Evolutionary conservation across 768 basidiomycete species (phyloP).

Genomic region (Scleroderma citrinum): DNA sequence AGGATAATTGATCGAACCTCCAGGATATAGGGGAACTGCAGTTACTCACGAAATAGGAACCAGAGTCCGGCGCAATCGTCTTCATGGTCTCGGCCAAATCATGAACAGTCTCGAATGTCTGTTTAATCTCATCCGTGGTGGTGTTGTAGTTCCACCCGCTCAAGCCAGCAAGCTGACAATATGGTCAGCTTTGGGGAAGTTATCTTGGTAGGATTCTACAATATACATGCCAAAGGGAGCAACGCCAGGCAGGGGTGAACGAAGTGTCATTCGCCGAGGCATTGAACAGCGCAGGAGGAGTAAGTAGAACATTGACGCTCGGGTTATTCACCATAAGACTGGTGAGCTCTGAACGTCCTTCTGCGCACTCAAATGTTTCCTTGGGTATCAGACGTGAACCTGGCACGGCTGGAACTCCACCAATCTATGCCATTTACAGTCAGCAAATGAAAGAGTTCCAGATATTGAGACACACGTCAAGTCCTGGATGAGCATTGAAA

Average conservation of each 20-base stretch:
- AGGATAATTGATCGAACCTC: not conserved
- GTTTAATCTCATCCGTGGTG: not conserved
- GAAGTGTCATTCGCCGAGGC: conserved; percentile 9
- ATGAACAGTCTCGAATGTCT: not conserved
- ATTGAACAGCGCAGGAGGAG: conserved; percentile 15
- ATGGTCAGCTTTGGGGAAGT: not conserved
- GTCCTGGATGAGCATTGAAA: conserved; percentile 23
- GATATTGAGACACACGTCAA: not conserved
- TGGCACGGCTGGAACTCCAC: conserved; percentile 35
- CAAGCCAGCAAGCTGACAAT: not conserved
- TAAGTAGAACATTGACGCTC: conserved; percentile 8
- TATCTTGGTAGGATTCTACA: not conserved
- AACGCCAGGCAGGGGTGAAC: conserved; percentile 19
- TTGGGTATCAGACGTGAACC: conserved; percentile 41
- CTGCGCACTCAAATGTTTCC: conserved; percentile 23
- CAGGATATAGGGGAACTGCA: not conserved
- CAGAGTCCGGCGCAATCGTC: conserved; percentile 16
- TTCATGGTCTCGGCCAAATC: conserved; percentile 6
- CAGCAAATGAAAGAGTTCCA: not conserved
- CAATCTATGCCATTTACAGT: conserved; percentile 21
- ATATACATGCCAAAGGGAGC: conserved; percentile 17
- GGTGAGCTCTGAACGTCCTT: not conserved
- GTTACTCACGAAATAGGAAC: conserved; percentile 27
- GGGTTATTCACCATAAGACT: conserved; percentile 8
- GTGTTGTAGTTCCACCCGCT: not conserved